Conservation (phyloP, 805 yeast species). For the Candida michaelii region DNA sequence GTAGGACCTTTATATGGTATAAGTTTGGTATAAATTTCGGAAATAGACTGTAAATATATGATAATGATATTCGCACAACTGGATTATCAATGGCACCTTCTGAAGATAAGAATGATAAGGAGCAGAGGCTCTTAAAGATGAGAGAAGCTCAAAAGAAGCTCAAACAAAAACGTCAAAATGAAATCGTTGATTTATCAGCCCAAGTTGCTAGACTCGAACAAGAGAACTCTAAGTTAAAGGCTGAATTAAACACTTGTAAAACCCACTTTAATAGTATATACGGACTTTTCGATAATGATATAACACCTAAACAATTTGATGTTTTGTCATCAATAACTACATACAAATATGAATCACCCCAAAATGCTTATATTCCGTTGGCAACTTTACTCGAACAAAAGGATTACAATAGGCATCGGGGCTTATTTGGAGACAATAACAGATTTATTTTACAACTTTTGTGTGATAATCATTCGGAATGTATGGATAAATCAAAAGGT, state of each 20-base stretch:
- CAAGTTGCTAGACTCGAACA: background rate
- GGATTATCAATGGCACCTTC: background rate
- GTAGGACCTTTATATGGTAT: no score
- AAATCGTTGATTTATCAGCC: background rate
- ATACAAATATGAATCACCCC: conserved; percentile 1
- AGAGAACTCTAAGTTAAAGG: background rate
- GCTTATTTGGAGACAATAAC: background rate
- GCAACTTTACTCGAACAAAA: background rate
- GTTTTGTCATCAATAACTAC: background rate
- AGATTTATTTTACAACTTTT: background rate
- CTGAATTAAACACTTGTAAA: background rate
- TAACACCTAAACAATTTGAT: conserved; percentile 1
- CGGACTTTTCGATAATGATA: conserved; percentile 2
- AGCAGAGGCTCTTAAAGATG: conserved; percentile 4
- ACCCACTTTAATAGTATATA: background rate
- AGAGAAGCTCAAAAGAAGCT: conserved; percentile 9
- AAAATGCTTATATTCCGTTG: background rate
- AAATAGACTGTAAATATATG: background rate
- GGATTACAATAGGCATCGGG: background rate
- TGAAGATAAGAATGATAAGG: background rate
- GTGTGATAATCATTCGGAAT: background rate
- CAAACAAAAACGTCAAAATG: conserved; percentile 2
- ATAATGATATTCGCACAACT: background rate
- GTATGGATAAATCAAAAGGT: background rate
- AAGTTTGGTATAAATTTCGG: no score